phyloP scores from a whole-genome alignment of 257 asterid species.

The Jaltomata sinuosa region DNA sequence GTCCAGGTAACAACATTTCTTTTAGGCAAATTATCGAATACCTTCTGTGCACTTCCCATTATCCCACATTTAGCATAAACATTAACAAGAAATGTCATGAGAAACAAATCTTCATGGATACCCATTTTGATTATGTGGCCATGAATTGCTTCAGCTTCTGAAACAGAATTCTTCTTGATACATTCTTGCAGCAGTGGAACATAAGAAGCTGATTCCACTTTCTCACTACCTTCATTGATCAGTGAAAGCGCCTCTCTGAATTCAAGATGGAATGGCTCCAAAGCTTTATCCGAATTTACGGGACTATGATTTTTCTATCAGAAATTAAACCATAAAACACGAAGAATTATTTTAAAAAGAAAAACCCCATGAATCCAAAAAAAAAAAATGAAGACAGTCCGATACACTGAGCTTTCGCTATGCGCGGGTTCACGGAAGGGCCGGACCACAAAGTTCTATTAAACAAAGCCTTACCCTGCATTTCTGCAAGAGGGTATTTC shows the following conservation, averaged over 20 bases:
- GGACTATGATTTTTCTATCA: slow-evolving; percentile 32
- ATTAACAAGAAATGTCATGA: slow-evolving; percentile 70
- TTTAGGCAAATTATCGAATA: slow-evolving; percentile 53
- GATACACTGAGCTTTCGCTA: not conserved
- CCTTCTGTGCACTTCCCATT: slow-evolving; percentile 48
- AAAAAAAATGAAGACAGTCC: not conserved
- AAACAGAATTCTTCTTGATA: slow-evolving; percentile 30
- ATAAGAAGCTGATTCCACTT: slow-evolving; percentile 47
- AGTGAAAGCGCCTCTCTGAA: slow-evolving; percentile 31
- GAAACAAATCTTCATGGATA: slow-evolving; percentile 39
- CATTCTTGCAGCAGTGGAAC: slow-evolving; percentile 67
- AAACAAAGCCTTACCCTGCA: not conserved
- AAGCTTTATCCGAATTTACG: slow-evolving; percentile 31
- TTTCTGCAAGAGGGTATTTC: not conserved
- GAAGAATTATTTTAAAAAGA: not conserved
- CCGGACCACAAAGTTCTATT: not conserved
- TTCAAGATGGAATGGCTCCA: slow-evolving; percentile 31
- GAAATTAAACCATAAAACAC: not conserved
- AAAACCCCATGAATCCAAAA: not conserved
- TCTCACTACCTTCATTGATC: slow-evolving; percentile 25
- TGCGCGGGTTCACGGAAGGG: not conserved
- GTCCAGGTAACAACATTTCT: slow-evolving; percentile 89
- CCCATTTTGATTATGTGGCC: slow-evolving; percentile 69
- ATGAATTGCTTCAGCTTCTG: slow-evolving; percentile 44
- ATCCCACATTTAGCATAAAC: slow-evolving; percentile 62